Evolutionary conservation across 148 eudicot species (phyloP).

Genomic region (Camellia granthamiana): DNA sequence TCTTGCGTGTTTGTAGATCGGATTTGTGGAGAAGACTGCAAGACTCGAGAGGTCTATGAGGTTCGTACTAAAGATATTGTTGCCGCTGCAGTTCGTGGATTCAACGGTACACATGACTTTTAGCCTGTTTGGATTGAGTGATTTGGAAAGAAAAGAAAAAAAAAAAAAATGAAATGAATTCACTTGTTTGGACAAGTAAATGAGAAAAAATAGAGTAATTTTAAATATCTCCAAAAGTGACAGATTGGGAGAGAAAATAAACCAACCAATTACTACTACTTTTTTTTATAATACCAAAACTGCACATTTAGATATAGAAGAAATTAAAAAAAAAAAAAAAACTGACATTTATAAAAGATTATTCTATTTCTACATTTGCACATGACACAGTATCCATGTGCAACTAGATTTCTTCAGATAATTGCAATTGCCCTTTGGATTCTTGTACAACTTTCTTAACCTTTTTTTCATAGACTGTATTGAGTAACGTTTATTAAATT

Average conservation of each 20-base stretch:
- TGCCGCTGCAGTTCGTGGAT: slow-evolving; percentile 79
- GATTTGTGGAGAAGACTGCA: slow-evolving; percentile 72
- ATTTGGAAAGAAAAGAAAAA: too few species aligned
- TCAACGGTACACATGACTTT: slow-evolving; percentile 51
- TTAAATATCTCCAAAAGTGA: too few species aligned
- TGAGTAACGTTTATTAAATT: too few species aligned
- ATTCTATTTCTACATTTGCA: not conserved
- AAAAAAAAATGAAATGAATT: too few species aligned
- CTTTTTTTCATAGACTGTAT: not conserved
- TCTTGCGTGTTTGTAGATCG: slow-evolving; percentile 38
- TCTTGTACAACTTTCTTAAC: not conserved
- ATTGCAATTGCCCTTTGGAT: not conserved
- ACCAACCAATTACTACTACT: too few species aligned
- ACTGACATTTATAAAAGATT: not conserved
- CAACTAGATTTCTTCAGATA: not conserved
- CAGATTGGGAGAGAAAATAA: too few species aligned
- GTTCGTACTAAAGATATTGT: slow-evolving; percentile 79
- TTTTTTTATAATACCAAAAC: too few species aligned
- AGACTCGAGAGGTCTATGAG: slow-evolving; percentile 64
- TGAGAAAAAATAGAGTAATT: too few species aligned
- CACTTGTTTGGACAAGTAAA: too few species aligned
- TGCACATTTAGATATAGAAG: not conserved
- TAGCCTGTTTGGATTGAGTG: too few species aligned
- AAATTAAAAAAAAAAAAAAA: not conserved
- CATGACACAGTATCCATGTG: not conserved